A percentile compares a stretch with the other conserved stretches of the same genome.
These are phyloP conservation scores for Cynara cardunculus DNA, from an alignment of 129 eudicot species.

Conservation along the genomic window DNA sequence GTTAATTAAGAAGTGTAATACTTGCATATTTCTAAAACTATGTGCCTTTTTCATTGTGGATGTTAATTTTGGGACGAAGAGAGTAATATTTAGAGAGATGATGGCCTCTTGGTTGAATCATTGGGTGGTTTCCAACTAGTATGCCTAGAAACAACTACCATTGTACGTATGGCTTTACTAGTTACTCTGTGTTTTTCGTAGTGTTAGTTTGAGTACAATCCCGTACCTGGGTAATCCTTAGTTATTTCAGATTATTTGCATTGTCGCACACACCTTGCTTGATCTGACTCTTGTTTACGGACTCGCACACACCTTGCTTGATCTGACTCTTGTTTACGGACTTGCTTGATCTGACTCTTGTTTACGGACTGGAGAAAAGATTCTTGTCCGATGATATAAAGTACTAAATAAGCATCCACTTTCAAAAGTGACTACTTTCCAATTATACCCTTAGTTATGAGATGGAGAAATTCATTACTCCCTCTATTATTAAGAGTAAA, in stretches of 20 bases:
- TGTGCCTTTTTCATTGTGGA: background rate
- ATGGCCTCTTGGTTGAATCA: background rate
- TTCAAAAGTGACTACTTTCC: background rate
- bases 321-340: no score
- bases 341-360: no score
- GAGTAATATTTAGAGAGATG: background rate
- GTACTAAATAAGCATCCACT: background rate
- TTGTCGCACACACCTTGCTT: background rate
- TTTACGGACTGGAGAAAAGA: background rate
- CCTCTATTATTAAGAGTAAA: background rate
- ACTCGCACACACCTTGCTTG: no score
- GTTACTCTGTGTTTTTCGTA: background rate
- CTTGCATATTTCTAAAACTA: background rate
- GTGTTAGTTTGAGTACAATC: background rate
- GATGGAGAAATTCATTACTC: background rate
- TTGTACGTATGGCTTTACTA: background rate
- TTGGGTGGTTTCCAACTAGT: no score
- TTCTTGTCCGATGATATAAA: background rate
- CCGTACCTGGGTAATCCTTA: background rate
- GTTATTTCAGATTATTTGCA: background rate
- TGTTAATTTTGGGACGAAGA: background rate
- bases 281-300: conserved; percentile 6
- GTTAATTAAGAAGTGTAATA: background rate
- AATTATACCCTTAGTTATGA: background rate
- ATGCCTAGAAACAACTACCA: no score